These are phyloP conservation scores for Artemisia annua DNA, from an alignment of 129 eudicot species.

Conservation along the genomic window DNA sequence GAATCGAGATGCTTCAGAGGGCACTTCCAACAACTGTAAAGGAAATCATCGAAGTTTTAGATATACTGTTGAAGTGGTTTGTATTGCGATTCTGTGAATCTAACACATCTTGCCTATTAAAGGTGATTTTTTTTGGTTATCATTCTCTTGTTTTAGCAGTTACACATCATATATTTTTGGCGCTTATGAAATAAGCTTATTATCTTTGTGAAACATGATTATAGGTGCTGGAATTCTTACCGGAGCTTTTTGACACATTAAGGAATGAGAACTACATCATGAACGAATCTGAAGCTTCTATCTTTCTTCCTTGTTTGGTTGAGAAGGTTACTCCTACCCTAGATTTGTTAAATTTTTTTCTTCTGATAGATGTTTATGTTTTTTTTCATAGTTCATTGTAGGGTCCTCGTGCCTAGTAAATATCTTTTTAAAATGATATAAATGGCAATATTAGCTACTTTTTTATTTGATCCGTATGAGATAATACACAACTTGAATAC, in stretches of 20 bases:
- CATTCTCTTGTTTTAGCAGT: slow-evolving; percentile 3
- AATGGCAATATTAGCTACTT: no score
- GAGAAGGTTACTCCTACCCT: slow-evolving; percentile 66
- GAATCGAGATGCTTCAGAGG: slow-evolving; percentile 96
- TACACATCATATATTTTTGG: not conserved
- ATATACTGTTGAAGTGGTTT: slow-evolving; percentile 88
- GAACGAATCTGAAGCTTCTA: slow-evolving; percentile 94
- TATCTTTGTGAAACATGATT: slow-evolving; percentile 1
- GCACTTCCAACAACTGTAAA: slow-evolving; percentile 73
- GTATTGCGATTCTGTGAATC: slow-evolving; percentile 93
- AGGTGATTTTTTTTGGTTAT: slow-evolving; percentile 43
- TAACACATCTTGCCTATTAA: slow-evolving; percentile 91
- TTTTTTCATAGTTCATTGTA: not conserved
- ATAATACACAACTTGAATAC: no score
- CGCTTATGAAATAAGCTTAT: slow-evolving; percentile 8
- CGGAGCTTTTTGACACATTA: slow-evolving; percentile 76
- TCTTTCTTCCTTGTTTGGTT: slow-evolving; percentile 92
- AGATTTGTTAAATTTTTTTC: slow-evolving; percentile 1
- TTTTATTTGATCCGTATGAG: no score
- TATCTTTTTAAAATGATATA: no score
- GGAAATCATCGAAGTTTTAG: slow-evolving; percentile 82
- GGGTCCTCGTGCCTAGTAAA: no score
- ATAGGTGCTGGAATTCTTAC: slow-evolving; percentile 94
- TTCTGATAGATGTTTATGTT: slow-evolving; percentile 6
- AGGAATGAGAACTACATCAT: slow-evolving; percentile 76